Evolutionary conservation across 2,329 filamentous ascomycete species (phyloP).

Genomic region (Fusarium incarnatum): DNA sequence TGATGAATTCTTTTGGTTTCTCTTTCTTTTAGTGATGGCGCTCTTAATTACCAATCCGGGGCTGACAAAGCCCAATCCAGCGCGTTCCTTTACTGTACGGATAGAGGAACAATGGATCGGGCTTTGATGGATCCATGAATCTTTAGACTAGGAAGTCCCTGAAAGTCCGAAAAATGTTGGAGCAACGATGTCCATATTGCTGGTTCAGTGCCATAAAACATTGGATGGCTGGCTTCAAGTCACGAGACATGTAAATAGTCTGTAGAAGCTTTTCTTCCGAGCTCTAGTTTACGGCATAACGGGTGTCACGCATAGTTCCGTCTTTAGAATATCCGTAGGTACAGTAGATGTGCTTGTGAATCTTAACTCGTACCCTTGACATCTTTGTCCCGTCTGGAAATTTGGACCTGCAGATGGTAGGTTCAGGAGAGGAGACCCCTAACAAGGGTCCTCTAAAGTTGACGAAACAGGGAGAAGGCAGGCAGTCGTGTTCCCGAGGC

Average conservation of each 20-base stretch:
- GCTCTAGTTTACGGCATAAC: not conserved
- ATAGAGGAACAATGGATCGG: conserved; percentile 26
- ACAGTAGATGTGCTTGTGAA: not conserved
- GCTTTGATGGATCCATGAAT: conserved; percentile 8
- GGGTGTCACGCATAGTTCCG: not conserved
- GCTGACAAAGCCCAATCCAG: conserved; percentile 28
- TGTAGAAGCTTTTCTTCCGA: not conserved
- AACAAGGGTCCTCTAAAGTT: conserved; percentile 38
- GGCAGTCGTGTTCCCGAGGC: conserved; percentile 27
- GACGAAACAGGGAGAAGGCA: conserved; percentile 38
- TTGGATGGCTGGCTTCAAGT: not conserved
- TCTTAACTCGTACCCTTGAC: conserved; percentile 7
- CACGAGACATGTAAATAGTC: not conserved
- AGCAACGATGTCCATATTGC: not conserved
- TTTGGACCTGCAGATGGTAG: conserved; percentile 47
- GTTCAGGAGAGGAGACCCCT: conserved; percentile 39
- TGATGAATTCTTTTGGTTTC: not conserved
- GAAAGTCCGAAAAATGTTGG: not conserved
- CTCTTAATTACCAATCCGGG: conserved; percentile 27
- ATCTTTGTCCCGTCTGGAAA: conserved; percentile 42
- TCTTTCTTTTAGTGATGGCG: conserved; percentile 5
- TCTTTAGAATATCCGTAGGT: not conserved
- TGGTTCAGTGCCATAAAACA: not conserved
- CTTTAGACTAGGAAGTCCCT: conserved; percentile 5
- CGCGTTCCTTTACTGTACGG: conserved; percentile 31